Evolutionary conservation across 225 moss, liverwort and hornwort genomes (phyloP).

Genomic region (Neckera pumila): DNA sequence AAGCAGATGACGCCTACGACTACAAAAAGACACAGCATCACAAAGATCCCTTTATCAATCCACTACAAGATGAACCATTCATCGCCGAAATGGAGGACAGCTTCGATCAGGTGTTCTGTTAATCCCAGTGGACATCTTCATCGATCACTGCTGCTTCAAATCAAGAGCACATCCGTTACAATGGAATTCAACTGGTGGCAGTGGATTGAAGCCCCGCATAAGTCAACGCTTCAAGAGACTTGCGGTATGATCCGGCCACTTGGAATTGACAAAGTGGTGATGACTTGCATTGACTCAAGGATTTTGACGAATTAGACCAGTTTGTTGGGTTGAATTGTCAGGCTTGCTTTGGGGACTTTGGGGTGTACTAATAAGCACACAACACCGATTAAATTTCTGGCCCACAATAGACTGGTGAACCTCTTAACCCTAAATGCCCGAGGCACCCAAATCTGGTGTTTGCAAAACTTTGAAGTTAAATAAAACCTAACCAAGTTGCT

Average conservation of each 20-base stretch:
- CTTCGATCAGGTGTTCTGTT: not conserved
- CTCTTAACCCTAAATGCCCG: no score
- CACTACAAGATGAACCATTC: no score
- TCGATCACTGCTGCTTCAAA: not conserved
- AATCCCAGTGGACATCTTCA: not conserved
- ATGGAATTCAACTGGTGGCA: not conserved
- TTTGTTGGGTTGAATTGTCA: no score
- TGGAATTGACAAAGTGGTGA: not conserved
- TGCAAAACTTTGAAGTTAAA: no score
- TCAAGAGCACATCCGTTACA: not conserved
- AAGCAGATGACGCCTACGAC: no score
- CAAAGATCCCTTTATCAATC: no score
- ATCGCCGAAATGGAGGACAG: no score
- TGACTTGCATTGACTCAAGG: not conserved
- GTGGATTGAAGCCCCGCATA: not conserved
- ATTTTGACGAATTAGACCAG: not conserved
- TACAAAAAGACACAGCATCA: no score
- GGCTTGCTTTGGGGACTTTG: no score
- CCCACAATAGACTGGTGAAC: not conserved
- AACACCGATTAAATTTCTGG: not conserved
- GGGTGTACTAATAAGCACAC: not conserved
- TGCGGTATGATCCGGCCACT: not conserved
- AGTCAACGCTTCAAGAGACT: not conserved
- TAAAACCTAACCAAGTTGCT: no score
- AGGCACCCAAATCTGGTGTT: no score